phyloP scores from a whole-genome alignment of 2,329 filamentous ascomycete genomes.

The Penicillium sp. region DNA sequence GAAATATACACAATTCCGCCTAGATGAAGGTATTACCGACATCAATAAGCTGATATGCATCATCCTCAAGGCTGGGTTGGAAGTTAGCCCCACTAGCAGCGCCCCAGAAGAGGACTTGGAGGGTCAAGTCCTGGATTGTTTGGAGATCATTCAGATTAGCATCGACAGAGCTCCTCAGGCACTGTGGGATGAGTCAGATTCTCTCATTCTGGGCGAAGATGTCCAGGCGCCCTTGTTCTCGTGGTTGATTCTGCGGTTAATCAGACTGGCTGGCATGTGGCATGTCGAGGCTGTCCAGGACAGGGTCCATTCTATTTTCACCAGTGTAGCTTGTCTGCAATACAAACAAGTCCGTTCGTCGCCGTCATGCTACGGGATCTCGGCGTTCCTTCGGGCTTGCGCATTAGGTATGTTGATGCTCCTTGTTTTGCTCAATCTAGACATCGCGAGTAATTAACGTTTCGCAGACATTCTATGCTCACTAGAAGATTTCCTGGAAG shows the following conservation, averaged over 20 bases:
- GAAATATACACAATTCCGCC: conserved; percentile 46
- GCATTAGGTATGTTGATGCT: conserved; percentile 38
- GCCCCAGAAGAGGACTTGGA: conserved; percentile 53
- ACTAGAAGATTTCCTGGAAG: conserved; percentile 38
- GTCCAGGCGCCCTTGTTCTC: conserved; percentile 53
- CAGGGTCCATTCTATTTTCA: conserved; percentile 39
- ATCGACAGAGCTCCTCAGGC: conserved; percentile 71
- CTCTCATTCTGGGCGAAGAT: conserved; percentile 56
- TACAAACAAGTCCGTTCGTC: conserved; percentile 35
- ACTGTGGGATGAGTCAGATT: conserved; percentile 65
- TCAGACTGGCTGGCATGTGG: conserved; percentile 49
- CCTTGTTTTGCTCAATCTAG: neutral
- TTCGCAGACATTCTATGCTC: conserved; percentile 48
- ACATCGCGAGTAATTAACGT: conserved; percentile 18
- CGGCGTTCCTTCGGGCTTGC: conserved; percentile 37
- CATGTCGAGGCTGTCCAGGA: conserved; percentile 45
- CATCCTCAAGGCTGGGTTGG: conserved; percentile 75
- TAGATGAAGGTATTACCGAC: conserved; percentile 69
- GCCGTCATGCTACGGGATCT: conserved; percentile 31
- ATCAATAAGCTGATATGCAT: conserved; percentile 87
- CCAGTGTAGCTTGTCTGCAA: conserved; percentile 34
- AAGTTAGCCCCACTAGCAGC: conserved; percentile 61
- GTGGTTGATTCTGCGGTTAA: conserved; percentile 56
- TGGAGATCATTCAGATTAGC: conserved; percentile 74
- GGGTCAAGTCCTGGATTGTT: conserved; percentile 60